phyloP scores from a whole-genome alignment of 1,139 yeast genomes.

The Torulaspora pretoriensis region DNA sequence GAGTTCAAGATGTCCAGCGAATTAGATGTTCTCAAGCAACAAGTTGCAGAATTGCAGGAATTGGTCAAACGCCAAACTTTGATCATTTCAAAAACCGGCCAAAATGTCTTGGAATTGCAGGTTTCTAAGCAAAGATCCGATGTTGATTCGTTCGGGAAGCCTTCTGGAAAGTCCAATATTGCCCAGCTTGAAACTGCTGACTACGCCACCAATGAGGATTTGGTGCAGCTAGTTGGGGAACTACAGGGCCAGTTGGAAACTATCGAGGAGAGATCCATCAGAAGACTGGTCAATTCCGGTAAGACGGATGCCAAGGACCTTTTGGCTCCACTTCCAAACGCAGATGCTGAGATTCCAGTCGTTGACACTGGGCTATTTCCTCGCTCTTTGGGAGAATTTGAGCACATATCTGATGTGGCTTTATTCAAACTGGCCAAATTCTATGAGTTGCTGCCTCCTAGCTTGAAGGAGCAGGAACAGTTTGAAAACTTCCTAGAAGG shows the following conservation, averaged over 20 bases:
- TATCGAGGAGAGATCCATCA: slow-evolving; percentile 61
- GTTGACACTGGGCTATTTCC: slow-evolving; percentile 50
- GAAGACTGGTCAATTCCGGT: slow-evolving; percentile 52
- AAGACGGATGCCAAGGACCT: slow-evolving; percentile 41
- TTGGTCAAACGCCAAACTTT: slow-evolving; percentile 48
- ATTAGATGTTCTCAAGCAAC: slow-evolving; percentile 40
- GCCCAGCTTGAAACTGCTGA: slow-evolving; percentile 49
- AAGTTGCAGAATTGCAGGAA: slow-evolving; percentile 46
- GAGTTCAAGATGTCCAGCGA: slow-evolving; percentile 23
- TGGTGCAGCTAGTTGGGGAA: slow-evolving; percentile 82
- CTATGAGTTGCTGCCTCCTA: slow-evolving; percentile 62
- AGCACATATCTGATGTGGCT: slow-evolving; percentile 42
- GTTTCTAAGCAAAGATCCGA: slow-evolving; percentile 43
- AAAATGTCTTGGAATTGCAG: slow-evolving; percentile 67
- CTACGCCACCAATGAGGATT: slow-evolving; percentile 73
- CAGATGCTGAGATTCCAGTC: slow-evolving; percentile 69
- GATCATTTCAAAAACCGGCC: slow-evolving; percentile 63
- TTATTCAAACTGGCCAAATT: slow-evolving; percentile 58
- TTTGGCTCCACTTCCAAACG: slow-evolving; percentile 56
- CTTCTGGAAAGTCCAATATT: slow-evolving; percentile 10
- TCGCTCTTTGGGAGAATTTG: slow-evolving; percentile 51
- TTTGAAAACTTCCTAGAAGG: slow-evolving; percentile 48
- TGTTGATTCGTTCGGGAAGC: slow-evolving; percentile 28
- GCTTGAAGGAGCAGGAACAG: slow-evolving; percentile 45
- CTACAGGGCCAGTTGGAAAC: slow-evolving; percentile 79